Evolutionary conservation across 2,329 filamentous ascomycete genomes (phyloP), one percentile per base, ranked within the genome.

Genomic region (Trichoderma atrobrunneum): DNA sequence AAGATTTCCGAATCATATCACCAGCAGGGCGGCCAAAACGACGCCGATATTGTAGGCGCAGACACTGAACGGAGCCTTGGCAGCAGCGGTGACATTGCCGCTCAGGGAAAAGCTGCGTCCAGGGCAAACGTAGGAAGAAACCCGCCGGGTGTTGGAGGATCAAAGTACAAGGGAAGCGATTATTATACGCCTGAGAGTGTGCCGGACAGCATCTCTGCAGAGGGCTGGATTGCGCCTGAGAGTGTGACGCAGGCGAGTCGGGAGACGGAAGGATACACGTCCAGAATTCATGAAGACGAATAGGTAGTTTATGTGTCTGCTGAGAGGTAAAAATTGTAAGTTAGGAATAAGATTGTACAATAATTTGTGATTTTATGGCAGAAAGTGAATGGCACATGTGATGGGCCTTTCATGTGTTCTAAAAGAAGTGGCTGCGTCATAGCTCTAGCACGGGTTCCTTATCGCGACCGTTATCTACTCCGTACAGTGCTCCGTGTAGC

Each of bases 211-310:
- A 81, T 39, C 36, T 39, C 36, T 18, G 36, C 36, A 18, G 36
- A 39, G 36, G 36, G 36, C 16, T 81, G 82, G 67, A 75, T 85
- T 61, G 76, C 84, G 11, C 84, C 84, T 0, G 78, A 76, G 60
- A 85, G 82, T 39, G 82, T 83, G 54, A 79, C 80, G 2, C 39
- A 86, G 76, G 75, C 80, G 21, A 79, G 79, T 62, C 74, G 74
- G 11, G 80, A 81, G 74, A 73, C 74, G 3, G 76, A 79, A 73
- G 73, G 74, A 4, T 70, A 74, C 63, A 65, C 62, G 2, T 21
- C 30, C 3, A 21, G n/a, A 2, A 32, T 59, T 1, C 18, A 59
- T 1, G 28, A 21, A 48, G n/a, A 48, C 5, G 32, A 62, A 10
- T 56, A 26, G 26, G 26, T 26, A 63, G 7, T 16, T 57, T 7